Percentiles rank a stretch among this genome's conserved stretches.
These are phyloP conservation scores for Alternaria infectoria DNA, from an alignment of 2,329 filamentous ascomycete genomes.

Conservation along the genomic window DNA sequence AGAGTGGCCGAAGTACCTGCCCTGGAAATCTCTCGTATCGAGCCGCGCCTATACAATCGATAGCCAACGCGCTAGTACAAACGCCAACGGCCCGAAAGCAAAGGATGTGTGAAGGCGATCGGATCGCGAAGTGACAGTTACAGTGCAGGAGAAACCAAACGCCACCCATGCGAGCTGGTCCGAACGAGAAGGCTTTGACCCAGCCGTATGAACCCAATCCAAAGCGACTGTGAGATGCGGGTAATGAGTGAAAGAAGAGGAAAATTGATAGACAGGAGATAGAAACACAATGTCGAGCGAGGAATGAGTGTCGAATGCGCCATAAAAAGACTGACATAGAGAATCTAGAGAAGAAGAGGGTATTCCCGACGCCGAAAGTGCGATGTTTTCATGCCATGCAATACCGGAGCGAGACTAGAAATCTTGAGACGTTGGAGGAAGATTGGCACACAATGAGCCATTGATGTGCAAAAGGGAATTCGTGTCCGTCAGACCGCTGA, in stretches of 20 bases:
- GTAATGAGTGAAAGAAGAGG: neutral
- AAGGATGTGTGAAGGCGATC: neutral
- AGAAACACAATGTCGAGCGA: neutral
- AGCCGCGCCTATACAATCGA: slow-evolving; percentile 6
- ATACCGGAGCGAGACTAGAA: neutral
- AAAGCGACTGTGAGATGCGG: slow-evolving; percentile 4
- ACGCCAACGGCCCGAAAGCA: slow-evolving; percentile 3
- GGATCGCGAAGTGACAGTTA: slow-evolving; percentile 1
- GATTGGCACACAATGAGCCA: neutral
- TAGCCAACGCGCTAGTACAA: slow-evolving; percentile 18
- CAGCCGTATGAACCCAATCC: slow-evolving; percentile 7
- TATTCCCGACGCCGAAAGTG: slow-evolving; percentile 17
- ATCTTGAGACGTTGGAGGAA: neutral
- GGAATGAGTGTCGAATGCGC: neutral
- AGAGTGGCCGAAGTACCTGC: slow-evolving; percentile 15
- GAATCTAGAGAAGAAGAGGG: slow-evolving; percentile 6
- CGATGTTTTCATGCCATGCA: slow-evolving; percentile 9
- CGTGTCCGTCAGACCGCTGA: neutral
- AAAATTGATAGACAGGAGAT: neutral
- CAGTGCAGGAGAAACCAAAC: slow-evolving; percentile 4
- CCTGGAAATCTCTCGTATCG: slow-evolving; percentile 4
- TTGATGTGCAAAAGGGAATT: neutral
- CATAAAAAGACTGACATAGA: neutral
- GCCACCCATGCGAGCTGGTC: slow-evolving; percentile 14
- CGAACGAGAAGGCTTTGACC: neutral